Evolutionary conservation across 1,284 basidiomycete genomes (phyloP), one percentile per base, ranked within the genome.

Genomic region (Somion occarium): DNA sequence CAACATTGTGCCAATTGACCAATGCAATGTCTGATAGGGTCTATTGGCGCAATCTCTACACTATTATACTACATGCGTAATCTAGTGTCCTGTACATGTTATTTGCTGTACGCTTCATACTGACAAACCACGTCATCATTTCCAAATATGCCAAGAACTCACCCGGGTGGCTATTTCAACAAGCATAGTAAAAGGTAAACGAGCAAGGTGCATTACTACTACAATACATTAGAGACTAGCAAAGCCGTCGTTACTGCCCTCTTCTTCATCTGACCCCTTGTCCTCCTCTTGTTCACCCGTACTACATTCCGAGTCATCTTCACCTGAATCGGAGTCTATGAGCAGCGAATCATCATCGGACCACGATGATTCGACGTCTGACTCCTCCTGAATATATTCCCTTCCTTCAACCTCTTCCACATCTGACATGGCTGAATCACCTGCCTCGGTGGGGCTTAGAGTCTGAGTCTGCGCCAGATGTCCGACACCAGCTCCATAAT

Each of bases 401-500:
- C 24, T 26, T 5, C 22, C 43, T 5, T 24, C 11, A 22, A 5
- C 43, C 5, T 24, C 43, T 7, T 44, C 25, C 20, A 12, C 11
- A 44, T 5, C 11, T 11, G 24, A 22, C 7, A 44, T 11, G 20
- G 41, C 41, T 13, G 41, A 9, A 20, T 42, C 41, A 22, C 9
- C 11, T 22, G 12, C 41, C 41, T 22, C 9, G 11, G 20, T 9
- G 19, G 9, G 9, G 9, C 13, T 11, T 5, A 27, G 25, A n/a
- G 43, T 44, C 11, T 44, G 19, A 5, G 43, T 5, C 9, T 44
- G 19, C 11, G 12, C 43, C 11, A 5, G 43, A 42, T 49, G 48
- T 12, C 48, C 48, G 23, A 49, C 39, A 26, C 48, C 48, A 24
- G 23, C 39, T 3, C 39, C 26, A 23, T 13, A 39, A 24, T 12